Base-by-base conservation (phyloP, 108 stramenopile species). In the Seminavis robusta region DNA sequence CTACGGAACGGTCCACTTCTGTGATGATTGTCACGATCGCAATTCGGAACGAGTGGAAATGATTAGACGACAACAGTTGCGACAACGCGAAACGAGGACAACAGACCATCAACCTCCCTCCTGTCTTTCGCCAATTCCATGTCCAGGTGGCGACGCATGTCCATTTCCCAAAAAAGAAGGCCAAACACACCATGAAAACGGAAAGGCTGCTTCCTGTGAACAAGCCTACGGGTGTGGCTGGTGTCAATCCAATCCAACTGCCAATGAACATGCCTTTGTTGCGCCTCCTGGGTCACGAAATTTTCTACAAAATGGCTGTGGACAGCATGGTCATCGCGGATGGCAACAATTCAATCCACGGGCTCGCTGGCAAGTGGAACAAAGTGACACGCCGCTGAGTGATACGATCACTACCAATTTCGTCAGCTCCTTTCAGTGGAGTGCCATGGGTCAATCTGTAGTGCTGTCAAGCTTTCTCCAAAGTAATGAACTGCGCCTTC, bases 1-100 rank as follows among this genome's bases (percentile, higher is more conserved):
- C 36, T 81, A 79, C 44, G 84, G 80, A 11, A 74, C 59, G 47
- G 77, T 85, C 11, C 84, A 85, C 51, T 80, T 85, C 36, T 85
- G 84, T 38, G 47, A 63, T 1, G 33, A 33, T 2, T 85, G 84
- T 60, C 80, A 85, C 48, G 77, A 79, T 43, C 59, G 74, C 11
- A 80, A 83, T 47, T 46, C 45, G n/a, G 33, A 49, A 42, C 67
- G 77, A 13, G 60, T 63, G 3, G 5, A 15, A 27, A n/a, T 10
- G 41, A 17, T 24, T 47, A 11, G 40, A 36, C 47, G 46, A 2
- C 40, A 57, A 39, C 41, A 40, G 30, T 47, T 42, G 32, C 34
- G 59, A 49, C 33, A 56, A 64, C 26, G 45, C n/a, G n/a, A n/a
- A n/a, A 29, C 51, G 36, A 32, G 31, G 72, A 68, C 11, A 44